These are phyloP conservation scores for Polygonum maritimum DNA, from an alignment of 148 eudicot genomes.

Conservation along the genomic window DNA sequence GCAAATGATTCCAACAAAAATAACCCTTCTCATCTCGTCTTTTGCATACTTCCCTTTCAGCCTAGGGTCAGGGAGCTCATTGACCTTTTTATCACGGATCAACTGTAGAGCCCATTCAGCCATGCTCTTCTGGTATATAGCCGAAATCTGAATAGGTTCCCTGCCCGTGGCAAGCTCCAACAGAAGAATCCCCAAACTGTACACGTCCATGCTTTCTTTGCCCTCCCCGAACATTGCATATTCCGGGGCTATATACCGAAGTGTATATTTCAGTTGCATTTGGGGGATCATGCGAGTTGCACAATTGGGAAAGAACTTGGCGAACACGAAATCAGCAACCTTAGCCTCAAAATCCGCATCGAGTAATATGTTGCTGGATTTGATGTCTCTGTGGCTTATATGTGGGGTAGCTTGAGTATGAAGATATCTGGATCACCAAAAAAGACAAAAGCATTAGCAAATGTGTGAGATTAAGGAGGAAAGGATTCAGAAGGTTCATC, in stretches of 20 bases:
- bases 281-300: conserved; percentile 70
- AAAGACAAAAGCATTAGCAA: background rate
- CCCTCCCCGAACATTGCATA: conserved; percentile 80
- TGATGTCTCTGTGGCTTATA: conserved; percentile 86
- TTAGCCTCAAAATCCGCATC: conserved; percentile 63
- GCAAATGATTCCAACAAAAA: conserved; percentile 50
- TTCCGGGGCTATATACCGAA: conserved; percentile 80
- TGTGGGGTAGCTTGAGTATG: conserved; percentile 86
- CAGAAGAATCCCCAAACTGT: conserved; percentile 82
- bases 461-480: background rate
- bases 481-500: background rate
- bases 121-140: conserved; percentile 33
- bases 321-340: conserved; percentile 84
- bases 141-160: conserved; percentile 58
- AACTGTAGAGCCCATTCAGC: conserved; percentile 74
- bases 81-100: conserved; percentile 41
- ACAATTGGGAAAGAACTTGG: conserved; percentile 72
- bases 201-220: conserved; percentile 75
- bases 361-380: conserved; percentile 83
- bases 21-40: conserved; percentile 54
- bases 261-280: conserved; percentile 46
- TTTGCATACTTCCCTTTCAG: conserved; percentile 51
- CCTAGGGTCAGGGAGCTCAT: conserved; percentile 59
- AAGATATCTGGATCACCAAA: conserved; percentile 42
- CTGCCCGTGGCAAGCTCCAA: conserved; percentile 76